Evolutionary conservation across 1,284 basidiomycete species (phyloP).

Genomic region (Trametes polyzona): DNA sequence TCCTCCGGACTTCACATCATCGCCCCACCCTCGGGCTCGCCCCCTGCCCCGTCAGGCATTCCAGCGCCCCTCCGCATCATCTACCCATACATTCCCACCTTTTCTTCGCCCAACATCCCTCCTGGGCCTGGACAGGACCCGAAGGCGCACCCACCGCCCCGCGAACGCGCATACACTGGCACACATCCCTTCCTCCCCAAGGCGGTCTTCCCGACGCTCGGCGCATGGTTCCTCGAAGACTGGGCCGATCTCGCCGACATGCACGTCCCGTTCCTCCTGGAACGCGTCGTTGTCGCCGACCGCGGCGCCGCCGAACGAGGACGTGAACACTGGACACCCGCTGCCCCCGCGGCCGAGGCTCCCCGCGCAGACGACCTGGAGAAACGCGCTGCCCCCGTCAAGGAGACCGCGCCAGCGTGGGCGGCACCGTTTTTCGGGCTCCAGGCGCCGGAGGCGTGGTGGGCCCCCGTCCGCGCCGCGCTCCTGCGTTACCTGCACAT

Average conservation of each 20-base stretch:
- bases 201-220: slow-evolving; percentile 73
- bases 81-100: slow-evolving; percentile 67
- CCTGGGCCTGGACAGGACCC: slow-evolving; percentile 23
- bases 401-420: slow-evolving; percentile 42
- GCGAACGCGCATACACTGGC: slow-evolving; percentile 39
- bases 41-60: slow-evolving; percentile 41
- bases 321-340: slow-evolving; percentile 36
- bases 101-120: slow-evolving; percentile 47
- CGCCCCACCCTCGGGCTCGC: slow-evolving; percentile 39
- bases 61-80: slow-evolving; percentile 73
- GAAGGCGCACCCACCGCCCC: slow-evolving; percentile 35
- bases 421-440: slow-evolving; percentile 66
- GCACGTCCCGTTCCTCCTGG: slow-evolving; percentile 70
- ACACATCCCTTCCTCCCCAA: slow-evolving; percentile 66
- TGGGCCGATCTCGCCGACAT: slow-evolving; percentile 76
- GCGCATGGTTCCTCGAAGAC: slow-evolving; percentile 71
- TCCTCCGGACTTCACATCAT: slow-evolving; percentile 45
- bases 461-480: slow-evolving; percentile 59
- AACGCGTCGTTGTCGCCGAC: slow-evolving; percentile 79
- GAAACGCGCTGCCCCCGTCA: slow-evolving; percentile 25
- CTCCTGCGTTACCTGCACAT: slow-evolving; percentile 33
- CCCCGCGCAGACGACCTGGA: slow-evolving; percentile 21
- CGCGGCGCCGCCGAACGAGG: slow-evolving; percentile 64
- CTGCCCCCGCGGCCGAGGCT: slow-evolving; percentile 14
- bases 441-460: slow-evolving; percentile 65